Evolutionary conservation across 2,329 filamentous ascomycete species (phyloP).

Genomic region (Didymella arachidicola): DNA sequence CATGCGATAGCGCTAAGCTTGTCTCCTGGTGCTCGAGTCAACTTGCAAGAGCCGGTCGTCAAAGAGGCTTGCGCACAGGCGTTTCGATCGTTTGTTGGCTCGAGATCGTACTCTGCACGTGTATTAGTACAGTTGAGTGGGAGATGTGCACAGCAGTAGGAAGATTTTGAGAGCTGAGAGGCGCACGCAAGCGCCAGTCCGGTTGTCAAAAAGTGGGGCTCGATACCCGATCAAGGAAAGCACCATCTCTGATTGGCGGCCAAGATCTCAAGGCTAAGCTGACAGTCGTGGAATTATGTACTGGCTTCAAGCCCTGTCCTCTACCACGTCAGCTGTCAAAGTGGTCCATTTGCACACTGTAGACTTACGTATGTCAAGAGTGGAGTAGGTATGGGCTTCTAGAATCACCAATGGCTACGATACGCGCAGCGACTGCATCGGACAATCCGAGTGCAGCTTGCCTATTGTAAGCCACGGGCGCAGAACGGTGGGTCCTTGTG

Average conservation of each 20-base stretch:
- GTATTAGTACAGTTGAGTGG: constrained; percentile 10
- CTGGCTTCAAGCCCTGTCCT: constrained; percentile 8
- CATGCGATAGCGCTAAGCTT: constrained; percentile 13
- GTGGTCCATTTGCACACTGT: constrained; percentile 1
- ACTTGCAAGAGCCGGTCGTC: constrained; percentile 8
- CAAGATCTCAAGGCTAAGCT: constrained; percentile 9
- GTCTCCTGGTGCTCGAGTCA: constrained; percentile 8
- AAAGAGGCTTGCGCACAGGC: constrained; percentile 14
- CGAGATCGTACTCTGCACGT: neutral
- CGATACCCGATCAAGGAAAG: constrained; percentile 6
- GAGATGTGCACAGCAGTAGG: constrained; percentile 5
- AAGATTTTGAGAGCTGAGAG: constrained; percentile 12
- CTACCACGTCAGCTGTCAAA: constrained; percentile 14
- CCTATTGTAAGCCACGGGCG: constrained; percentile 11
- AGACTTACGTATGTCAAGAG: constrained; percentile 5
- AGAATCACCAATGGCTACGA: neutral
- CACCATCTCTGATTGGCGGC: constrained; percentile 2
- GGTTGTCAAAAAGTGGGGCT: neutral
- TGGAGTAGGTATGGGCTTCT: constrained; percentile 2
- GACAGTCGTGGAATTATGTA: constrained; percentile 8
- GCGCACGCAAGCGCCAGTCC: constrained; percentile 1
- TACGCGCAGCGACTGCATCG: constrained; percentile 10
- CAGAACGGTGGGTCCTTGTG: constrained; percentile 1
- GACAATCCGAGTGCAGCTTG: constrained; percentile 9
- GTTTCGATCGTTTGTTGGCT: neutral